phyloP scores from a whole-genome alignment of 2,329 filamentous ascomycete species.

The Dactylonectria estremocensis region DNA sequence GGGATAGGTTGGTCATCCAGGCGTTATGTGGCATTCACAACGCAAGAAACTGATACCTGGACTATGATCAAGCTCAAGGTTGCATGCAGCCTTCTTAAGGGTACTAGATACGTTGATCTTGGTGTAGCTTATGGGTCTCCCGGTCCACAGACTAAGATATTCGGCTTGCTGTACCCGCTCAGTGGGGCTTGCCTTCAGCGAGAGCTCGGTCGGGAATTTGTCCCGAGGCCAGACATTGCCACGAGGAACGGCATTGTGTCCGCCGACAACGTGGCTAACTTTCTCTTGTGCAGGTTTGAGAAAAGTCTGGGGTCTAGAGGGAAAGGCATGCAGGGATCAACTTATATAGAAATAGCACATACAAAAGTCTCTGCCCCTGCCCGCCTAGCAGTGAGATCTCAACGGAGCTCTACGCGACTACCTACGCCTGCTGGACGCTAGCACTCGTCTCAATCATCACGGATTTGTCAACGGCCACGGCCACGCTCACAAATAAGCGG shows the following conservation, averaged over 20 bases:
- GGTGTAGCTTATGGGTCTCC: background rate
- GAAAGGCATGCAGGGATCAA: background rate
- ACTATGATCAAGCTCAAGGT: background rate
- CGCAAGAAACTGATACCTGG: background rate
- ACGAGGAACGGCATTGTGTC: background rate
- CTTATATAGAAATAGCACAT: background rate
- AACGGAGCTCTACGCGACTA: background rate
- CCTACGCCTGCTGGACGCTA: background rate
- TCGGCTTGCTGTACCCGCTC: background rate
- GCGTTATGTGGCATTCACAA: background rate
- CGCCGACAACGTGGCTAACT: background rate
- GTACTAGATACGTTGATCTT: background rate
- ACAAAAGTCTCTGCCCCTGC: too few relatives aligned
- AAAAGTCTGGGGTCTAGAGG: background rate
- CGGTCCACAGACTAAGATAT: background rate
- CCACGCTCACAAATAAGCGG: background rate
- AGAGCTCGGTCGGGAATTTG: background rate
- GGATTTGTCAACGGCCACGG: background rate
- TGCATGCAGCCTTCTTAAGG: background rate
- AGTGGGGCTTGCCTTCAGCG: background rate
- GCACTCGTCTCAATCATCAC: background rate
- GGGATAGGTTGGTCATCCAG: background rate
- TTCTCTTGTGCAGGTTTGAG: background rate
- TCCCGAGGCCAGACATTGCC: background rate
- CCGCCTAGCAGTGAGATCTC: background rate